Evolutionary conservation across 192 early-diverging fungal species (phyloP).

Genomic region (Kappamyces sp.): DNA sequence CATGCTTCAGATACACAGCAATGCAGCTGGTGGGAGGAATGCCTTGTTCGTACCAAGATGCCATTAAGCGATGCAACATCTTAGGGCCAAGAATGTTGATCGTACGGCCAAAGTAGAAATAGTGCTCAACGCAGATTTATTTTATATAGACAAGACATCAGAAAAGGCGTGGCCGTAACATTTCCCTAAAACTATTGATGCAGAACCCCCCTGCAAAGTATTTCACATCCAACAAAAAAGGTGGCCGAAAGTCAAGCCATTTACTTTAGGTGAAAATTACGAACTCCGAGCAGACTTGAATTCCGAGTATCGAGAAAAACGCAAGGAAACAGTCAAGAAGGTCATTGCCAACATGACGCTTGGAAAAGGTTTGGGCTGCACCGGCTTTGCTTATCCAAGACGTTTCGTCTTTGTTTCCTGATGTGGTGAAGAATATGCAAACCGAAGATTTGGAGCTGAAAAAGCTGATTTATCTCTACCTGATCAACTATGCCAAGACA

Average conservation of each 20-base stretch:
- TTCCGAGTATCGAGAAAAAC: slow-evolving; percentile 89
- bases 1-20: too few species aligned
- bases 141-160: too few species aligned
- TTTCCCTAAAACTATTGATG: too few species aligned
- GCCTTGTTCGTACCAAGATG: too few species aligned
- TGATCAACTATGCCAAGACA: slow-evolving; percentile 97
- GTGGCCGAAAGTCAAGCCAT: slow-evolving; percentile 28
- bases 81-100: too few species aligned
- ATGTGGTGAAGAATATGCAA: slow-evolving; percentile 99
- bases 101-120: too few species aligned
- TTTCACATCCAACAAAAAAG: slow-evolving; percentile 71
- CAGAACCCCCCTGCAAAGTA: slow-evolving; percentile 47
- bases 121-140: too few species aligned
- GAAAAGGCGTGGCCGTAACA: too few species aligned
- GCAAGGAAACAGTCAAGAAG: slow-evolving; percentile 97
- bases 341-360: slow-evolving; percentile 99
- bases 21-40: too few species aligned
- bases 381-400: slow-evolving; percentile 34
- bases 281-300: slow-evolving; percentile 97
- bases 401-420: slow-evolving; percentile 89
- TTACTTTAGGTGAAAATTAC: slow-evolving; percentile 81
- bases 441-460: slow-evolving; percentile 97
- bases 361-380: slow-evolving; percentile 55
- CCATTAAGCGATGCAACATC: too few species aligned
- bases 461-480: slow-evolving; percentile 95